phyloP scores from a whole-genome alignment of 495 filamentous ascomycete genomes.

The Annulohypoxylon moriforme region DNA sequence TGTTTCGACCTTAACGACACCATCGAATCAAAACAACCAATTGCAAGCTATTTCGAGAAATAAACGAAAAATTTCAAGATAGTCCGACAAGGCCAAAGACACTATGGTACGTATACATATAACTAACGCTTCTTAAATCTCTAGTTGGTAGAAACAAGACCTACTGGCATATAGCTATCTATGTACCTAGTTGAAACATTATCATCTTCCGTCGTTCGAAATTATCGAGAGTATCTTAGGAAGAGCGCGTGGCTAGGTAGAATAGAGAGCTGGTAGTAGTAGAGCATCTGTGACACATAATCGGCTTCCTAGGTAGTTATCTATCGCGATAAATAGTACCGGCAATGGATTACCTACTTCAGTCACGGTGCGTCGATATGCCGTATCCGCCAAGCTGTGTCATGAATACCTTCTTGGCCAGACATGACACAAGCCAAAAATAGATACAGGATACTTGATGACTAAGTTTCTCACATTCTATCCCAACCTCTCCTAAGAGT shows the following conservation, averaged over 20 bases:
- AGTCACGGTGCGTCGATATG: neutral
- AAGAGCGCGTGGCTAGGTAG: too few species aligned
- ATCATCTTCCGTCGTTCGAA: too few species aligned
- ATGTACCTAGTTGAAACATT: too few species aligned
- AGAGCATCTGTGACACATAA: too few species aligned
- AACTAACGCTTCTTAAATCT: neutral
- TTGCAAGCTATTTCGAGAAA: neutral
- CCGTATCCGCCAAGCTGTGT: conserved; percentile 25
- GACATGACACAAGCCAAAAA: conserved; percentile 19
- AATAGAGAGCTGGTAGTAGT: too few species aligned
- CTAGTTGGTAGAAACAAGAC: neutral
- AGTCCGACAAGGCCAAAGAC: conserved; percentile 22
- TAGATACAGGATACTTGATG: neutral
- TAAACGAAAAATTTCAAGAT: conserved; percentile 7
- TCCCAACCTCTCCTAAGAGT: neutral
- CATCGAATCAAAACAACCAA: conserved; percentile 20
- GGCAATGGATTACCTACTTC: too few species aligned
- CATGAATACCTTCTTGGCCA: conserved; percentile 4
- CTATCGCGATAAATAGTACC: too few species aligned
- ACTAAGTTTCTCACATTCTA: neutral
- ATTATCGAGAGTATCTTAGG: too few species aligned
- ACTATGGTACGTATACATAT: neutral
- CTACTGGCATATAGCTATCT: too few species aligned
- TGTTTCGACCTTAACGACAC: conserved; percentile 28
- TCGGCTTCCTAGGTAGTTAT: too few species aligned